Evolutionary conservation across 768 basidiomycete species (phyloP), one percentile per base, ranked within the genome.

Genomic region (Kwoniella sp.): DNA sequence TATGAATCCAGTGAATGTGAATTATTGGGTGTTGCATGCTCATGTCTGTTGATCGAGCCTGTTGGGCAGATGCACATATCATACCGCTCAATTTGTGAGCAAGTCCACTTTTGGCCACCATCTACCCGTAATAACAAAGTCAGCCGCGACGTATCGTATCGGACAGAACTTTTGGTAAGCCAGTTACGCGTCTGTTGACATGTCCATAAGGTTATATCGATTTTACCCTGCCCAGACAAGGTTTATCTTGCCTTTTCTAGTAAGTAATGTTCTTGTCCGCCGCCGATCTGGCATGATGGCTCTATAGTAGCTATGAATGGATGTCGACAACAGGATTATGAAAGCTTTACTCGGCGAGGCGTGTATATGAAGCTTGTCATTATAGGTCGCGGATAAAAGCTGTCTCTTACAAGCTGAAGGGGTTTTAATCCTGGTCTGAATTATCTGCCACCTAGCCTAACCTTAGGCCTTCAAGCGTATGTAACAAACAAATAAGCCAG

Each of bases 201-300:
- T 40, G 36, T 62, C 60, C 49, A 47, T 62, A 62, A 47, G 51
- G 60, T 48, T 55, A 62, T 62, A 55, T 62, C 60, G 4, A 62
- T 22, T 51, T 50, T 24, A 15, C 48, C 48, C 48, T 30, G 26
- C 48, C 48, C 19, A 36, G 48, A n/a, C 24, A 44, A 44, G 48
- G 48, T 26, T 49, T 22, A 25, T 17, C 15, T 49, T 49, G 48
- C 58, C 26, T 4, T 33, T 33, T 27, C 10, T 26, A 36, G 54
- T 24, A 55, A 48, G 58, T 59, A 49, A 49, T 49, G 58, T 36
- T 48, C 47, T 24, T 40, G 6, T 27, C 2, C 6, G 22, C 49
- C 22, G 17, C 5, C 6, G 19, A 25, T 47, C 26, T 21, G 27
- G 5, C 51, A 29, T 27, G 51, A 52, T n/a, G 7, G 15, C 48